phyloP scores from a whole-genome alignment of 192 early-diverging fungal genomes.

The Jimgerdemannia flammicorona region DNA sequence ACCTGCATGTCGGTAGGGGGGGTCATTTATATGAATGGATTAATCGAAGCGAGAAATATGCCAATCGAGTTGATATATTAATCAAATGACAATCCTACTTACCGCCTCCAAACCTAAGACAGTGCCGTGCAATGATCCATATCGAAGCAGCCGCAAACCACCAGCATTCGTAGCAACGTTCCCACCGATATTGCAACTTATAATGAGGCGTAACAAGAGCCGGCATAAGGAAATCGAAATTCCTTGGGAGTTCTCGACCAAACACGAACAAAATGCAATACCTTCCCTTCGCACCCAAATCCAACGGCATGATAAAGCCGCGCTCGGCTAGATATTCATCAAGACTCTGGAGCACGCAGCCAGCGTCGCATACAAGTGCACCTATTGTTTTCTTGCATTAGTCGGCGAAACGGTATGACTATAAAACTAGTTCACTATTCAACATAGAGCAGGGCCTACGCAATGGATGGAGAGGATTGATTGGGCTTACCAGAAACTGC shows the following conservation, averaged over 20 bases:
- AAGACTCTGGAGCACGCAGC: slow-evolving; percentile 87
- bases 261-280: background rate
- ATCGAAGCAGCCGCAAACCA: slow-evolving; percentile 88
- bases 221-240: background rate
- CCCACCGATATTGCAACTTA: slow-evolving; percentile 95
- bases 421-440: too few species aligned
- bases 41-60: background rate
- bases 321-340: slow-evolving; percentile 81
- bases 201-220: background rate
- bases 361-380: slow-evolving; percentile 87
- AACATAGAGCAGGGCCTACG: background rate
- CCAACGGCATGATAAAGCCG: slow-evolving; percentile 91
- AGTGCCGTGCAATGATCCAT: slow-evolving; percentile 95
- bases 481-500: slow-evolving; percentile 43
- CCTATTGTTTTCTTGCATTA: slow-evolving; percentile 37
- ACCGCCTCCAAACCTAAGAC: slow-evolving; percentile 93
- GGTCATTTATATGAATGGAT: too few species aligned
- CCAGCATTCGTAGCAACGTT: slow-evolving; percentile 99
- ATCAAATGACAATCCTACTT: slow-evolving; percentile 1
- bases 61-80: background rate
- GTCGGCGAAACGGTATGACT: background rate
- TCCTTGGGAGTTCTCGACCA: too few species aligned
- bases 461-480: background rate
- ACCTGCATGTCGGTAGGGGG: slow-evolving; percentile 34
- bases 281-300: slow-evolving; percentile 81